These are phyloP conservation scores for Akanthomyces uredinophilus DNA, from an alignment of 2,329 filamentous ascomycete genomes.

Conservation along the genomic window DNA sequence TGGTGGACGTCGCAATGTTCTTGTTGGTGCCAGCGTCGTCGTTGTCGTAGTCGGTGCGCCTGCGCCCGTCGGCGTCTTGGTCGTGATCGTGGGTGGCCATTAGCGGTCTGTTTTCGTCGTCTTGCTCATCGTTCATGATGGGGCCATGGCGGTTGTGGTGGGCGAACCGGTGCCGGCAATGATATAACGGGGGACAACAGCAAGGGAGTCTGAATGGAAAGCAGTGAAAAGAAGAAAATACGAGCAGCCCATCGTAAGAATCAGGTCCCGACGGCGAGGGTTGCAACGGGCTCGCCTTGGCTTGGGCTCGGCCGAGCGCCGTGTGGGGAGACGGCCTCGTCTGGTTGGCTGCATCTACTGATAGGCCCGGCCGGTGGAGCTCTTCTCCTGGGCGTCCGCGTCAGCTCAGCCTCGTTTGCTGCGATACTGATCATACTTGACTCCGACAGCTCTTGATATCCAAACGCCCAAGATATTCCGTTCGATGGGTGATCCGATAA, in stretches of 20 bases:
- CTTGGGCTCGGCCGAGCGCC: not conserved
- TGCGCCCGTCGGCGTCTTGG: conserved; percentile 6
- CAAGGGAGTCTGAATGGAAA: not conserved
- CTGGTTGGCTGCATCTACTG: not conserved
- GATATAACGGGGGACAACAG: not conserved
- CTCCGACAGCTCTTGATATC: not conserved
- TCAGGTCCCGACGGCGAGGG: not conserved
- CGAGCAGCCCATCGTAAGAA: not conserved
- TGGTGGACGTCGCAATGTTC: conserved; percentile 7
- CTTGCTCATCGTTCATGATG: conserved; percentile 17
- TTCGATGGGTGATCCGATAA: too few relatives aligned
- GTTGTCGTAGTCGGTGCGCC: not conserved
- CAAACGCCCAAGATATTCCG: too few relatives aligned
- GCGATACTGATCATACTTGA: too few relatives aligned
- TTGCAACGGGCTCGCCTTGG: not conserved
- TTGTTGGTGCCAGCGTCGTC: not conserved
- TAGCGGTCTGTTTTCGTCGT: conserved; percentile 22
- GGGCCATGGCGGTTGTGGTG: not conserved
- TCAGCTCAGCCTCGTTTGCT: not conserved
- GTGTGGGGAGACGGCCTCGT: not conserved
- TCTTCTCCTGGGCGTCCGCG: not conserved
- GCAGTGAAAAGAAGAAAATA: not conserved
- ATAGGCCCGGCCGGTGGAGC: not conserved
- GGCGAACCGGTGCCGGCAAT: not conserved
- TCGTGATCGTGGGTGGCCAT: conserved; percentile 16